Evolutionary conservation across 2,329 filamentous ascomycete species (phyloP).

Genomic region (Cladophialophora chaetospira): DNA sequence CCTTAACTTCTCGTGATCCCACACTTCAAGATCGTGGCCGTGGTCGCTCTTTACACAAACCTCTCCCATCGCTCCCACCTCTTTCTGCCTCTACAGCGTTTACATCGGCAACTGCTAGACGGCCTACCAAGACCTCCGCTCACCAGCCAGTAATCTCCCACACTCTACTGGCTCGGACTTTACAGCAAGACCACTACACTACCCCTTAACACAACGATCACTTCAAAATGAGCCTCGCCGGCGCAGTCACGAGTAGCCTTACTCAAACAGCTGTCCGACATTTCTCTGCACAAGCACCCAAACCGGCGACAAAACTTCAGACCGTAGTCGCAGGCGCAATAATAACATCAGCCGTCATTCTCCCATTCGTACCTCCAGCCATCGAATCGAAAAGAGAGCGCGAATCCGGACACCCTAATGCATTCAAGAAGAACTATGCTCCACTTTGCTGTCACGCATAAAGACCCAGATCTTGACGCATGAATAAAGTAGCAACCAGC

Average conservation of each 20-base stretch:
- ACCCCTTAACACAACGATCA: neutral
- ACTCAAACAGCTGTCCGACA: constrained; percentile 42
- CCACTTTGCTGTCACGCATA: constrained; percentile 32
- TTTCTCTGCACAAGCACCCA: constrained; percentile 47
- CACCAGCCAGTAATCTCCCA: neutral
- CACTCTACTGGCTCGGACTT: too few species aligned
- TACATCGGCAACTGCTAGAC: neutral
- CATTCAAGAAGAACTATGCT: constrained; percentile 40
- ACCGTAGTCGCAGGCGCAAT: constrained; percentile 46
- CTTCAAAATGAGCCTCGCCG: constrained; percentile 25
- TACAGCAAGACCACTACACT: too few species aligned
- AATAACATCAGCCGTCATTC: constrained; percentile 45
- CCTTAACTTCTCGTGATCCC: constrained; percentile 2
- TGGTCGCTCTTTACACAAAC: neutral
- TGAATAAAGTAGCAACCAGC: constrained; percentile 1
- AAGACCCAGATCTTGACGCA: constrained; percentile 4
- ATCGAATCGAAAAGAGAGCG: constrained; percentile 48
- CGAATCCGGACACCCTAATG: constrained; percentile 42
- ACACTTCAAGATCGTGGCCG: neutral
- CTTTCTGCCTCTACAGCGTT: neutral
- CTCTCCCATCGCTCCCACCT: neutral
- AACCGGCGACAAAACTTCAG: constrained; percentile 42
- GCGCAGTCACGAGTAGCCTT: constrained; percentile 18
- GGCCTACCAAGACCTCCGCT: neutral
- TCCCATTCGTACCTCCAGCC: constrained; percentile 51